A percentile compares a stretch with the other conserved stretches of the same genome.
Evolutionary conservation across 2,329 filamentous ascomycete genomes (phyloP).

Genomic region (Trichoderma hamatum): DNA sequence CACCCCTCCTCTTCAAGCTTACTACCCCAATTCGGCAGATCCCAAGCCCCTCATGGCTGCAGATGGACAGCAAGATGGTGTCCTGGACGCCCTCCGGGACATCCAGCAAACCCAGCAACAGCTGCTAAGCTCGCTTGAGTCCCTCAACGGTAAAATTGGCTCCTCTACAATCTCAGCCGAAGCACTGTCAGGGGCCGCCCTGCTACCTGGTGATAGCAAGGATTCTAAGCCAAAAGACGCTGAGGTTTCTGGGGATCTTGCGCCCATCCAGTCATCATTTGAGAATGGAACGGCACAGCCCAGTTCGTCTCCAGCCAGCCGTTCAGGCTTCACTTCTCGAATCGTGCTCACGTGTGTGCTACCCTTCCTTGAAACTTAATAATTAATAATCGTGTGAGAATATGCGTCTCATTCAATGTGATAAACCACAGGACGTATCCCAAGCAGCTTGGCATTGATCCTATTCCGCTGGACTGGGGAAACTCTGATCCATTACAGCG

Average conservation of each 20-base stretch:
- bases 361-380: constrained; percentile 7
- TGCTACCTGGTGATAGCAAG: constrained; percentile 9
- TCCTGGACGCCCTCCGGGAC: constrained; percentile 42
- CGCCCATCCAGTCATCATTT: neutral
- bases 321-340: constrained; percentile 54
- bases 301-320: constrained; percentile 38
- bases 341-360: constrained; percentile 57
- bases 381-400: neutral
- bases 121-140: constrained; percentile 46
- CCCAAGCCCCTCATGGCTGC: constrained; percentile 33
- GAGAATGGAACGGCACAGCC: constrained; percentile 15
- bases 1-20: neutral
- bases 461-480: constrained; percentile 88
- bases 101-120: constrained; percentile 49
- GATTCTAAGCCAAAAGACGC: neutral
- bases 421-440: constrained; percentile 70
- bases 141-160: constrained; percentile 40
- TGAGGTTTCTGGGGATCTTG: neutral
- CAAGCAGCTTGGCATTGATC: constrained; percentile 90
- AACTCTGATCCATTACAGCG: constrained; percentile 71
- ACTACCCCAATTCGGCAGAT: constrained; percentile 9
- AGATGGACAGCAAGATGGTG: constrained; percentile 30
- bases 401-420: neutral
- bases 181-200: neutral
- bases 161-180: constrained; percentile 26